Percentiles rank a stretch among this genome's conserved stretches.
Conservation (phyloP, 78 protist species). For the Acrasis kona region DNA sequence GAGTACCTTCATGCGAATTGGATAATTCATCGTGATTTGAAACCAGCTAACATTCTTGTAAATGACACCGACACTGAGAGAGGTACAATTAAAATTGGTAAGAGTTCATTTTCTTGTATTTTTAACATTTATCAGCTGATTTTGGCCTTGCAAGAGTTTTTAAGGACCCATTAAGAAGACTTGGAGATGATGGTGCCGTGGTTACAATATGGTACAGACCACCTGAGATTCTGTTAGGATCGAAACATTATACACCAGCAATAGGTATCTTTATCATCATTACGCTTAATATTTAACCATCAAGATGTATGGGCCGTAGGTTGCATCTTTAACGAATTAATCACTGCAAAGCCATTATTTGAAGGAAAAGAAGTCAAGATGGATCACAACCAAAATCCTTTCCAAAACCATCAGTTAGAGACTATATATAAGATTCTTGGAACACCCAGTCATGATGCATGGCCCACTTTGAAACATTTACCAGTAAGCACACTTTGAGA, state of each 20-base stretch:
- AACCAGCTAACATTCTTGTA: constrained; percentile 9
- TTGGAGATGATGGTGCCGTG: constrained; percentile 88
- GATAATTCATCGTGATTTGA: constrained; percentile 21
- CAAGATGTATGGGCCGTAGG: constrained; percentile 98
- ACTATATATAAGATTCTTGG: neutral
- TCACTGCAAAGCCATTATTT: neutral
- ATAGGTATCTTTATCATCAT: constrained; percentile 96
- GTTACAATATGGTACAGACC: constrained; percentile 99
- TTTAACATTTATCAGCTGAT: constrained; percentile 96
- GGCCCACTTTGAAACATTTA: neutral
- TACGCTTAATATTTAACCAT: constrained; percentile 64
- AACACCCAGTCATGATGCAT: neutral
- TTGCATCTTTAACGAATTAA: constrained; percentile 92
- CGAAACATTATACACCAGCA: constrained; percentile 88
- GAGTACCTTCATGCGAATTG: constrained; percentile 19
- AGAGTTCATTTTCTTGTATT: too few species aligned
- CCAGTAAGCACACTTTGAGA: too few species aligned
- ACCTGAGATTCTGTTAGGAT: constrained; percentile 97
- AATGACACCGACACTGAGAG: neutral
- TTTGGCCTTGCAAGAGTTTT: constrained; percentile 98
- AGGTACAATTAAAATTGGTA: too few species aligned
- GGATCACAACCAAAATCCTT: constrained; percentile 56
- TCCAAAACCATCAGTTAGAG: neutral
- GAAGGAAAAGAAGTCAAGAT: constrained; percentile 48
- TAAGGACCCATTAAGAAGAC: constrained; percentile 96